These are phyloP conservation scores for Aspergillus sp. DNA, from an alignment of 2,329 filamentous ascomycete genomes.

Conservation along the genomic window DNA sequence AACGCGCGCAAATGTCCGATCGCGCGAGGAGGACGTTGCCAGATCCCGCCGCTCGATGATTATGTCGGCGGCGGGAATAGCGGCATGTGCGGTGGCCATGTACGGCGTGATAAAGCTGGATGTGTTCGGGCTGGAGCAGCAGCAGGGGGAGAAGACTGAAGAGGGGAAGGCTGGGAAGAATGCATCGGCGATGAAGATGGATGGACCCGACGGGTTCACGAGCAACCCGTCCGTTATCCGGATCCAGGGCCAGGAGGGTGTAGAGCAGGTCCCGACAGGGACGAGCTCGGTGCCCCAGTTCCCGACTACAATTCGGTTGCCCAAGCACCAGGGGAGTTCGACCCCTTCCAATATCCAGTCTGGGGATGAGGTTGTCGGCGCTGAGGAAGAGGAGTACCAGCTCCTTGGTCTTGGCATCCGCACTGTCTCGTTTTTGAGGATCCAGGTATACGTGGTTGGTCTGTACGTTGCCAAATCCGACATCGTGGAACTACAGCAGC, in stretches of 20 bases:
- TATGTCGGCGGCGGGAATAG: constrained; percentile 39
- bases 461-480: constrained; percentile 86
- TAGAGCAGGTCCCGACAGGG: constrained; percentile 76
- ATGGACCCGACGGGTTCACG: constrained; percentile 41
- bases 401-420: constrained; percentile 84
- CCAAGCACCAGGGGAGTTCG: constrained; percentile 39
- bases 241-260: constrained; percentile 55
- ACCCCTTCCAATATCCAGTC: constrained; percentile 20
- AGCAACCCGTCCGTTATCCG: constrained; percentile 34
- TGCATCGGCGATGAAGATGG: constrained; percentile 34
- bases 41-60: constrained; percentile 33
- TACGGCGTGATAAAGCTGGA: constrained; percentile 42
- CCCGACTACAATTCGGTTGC: constrained; percentile 68
- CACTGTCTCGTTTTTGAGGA: constrained; percentile 82
- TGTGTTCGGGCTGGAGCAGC: constrained; percentile 12
- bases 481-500: constrained; percentile 74
- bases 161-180: background rate
- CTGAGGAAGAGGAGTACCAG: constrained; percentile 68
- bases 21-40: constrained; percentile 24
- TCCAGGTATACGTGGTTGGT: constrained; percentile 93
- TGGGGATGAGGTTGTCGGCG: constrained; percentile 41
- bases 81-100: constrained; percentile 39
- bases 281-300: constrained; percentile 78
- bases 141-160: constrained; percentile 14
- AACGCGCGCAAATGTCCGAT: constrained; percentile 17